Evolutionary conservation across 768 basidiomycete genomes (phyloP).

Genomic region (Xerocomellus dryophilus): DNA sequence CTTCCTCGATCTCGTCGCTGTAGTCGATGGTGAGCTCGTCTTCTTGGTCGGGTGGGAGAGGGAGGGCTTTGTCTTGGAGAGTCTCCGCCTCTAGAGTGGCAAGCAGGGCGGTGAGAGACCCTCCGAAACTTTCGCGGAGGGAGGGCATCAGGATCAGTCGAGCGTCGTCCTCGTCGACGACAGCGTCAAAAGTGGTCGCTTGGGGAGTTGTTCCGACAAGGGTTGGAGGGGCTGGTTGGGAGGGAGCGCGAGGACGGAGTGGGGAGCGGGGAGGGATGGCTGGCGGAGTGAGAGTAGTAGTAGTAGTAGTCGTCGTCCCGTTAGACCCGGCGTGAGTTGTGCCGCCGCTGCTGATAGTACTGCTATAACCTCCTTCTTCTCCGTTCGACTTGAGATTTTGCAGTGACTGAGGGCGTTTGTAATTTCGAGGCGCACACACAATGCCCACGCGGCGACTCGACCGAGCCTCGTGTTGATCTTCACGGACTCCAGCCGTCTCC

Average conservation of each 20-base stretch:
- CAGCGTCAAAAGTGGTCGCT: constrained; percentile 1
- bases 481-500: constrained; percentile 17
- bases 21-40: constrained; percentile 20
- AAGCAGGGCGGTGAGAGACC: constrained; percentile 31
- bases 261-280: constrained; percentile 33
- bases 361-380: constrained; percentile 7
- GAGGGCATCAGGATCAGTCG: constrained; percentile 27
- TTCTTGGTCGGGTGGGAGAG: constrained; percentile 29
- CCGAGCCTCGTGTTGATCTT: constrained; percentile 36
- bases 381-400: constrained; percentile 26
- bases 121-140: constrained; percentile 32
- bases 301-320: constrained; percentile 1
- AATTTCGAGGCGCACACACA: constrained; percentile 34
- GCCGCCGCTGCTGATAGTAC: constrained; percentile 9
- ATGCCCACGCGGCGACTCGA: constrained; percentile 44
- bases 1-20: constrained; percentile 25
- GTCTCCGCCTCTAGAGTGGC: constrained; percentile 30
- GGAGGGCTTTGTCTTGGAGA: constrained; percentile 31
- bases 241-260: constrained; percentile 29
- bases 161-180: constrained; percentile 15
- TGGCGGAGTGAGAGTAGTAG: constrained; percentile 12
- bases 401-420: constrained; percentile 34
- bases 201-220: constrained; percentile 13
- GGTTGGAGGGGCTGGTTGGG: constrained; percentile 2
- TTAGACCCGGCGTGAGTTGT: constrained; percentile 5